These are phyloP conservation scores for Davidsoniella australis DNA, from an alignment of 2,329 filamentous ascomycete genomes.

Conservation along the genomic window DNA sequence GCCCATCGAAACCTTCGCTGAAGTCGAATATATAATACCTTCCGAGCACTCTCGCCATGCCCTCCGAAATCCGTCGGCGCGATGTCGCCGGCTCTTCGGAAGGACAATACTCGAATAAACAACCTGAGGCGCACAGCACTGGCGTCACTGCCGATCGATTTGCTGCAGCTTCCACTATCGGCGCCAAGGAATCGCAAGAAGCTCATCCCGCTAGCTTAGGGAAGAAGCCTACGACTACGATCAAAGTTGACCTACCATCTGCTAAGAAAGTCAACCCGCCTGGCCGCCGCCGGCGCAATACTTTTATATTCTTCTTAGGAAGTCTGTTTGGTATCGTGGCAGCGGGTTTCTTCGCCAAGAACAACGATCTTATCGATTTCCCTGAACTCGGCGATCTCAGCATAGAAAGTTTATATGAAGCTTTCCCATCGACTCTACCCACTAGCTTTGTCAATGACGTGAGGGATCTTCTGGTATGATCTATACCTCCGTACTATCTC, in stretches of 20 bases:
- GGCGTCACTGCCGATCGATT: conserved; percentile 14
- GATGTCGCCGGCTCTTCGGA: not conserved
- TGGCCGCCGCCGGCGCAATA: conserved; percentile 54
- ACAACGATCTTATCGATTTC: conserved; percentile 76
- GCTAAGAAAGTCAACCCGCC: conserved; percentile 1
- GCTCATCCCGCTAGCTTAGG: conserved; percentile 4
- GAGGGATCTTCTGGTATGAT: conserved; percentile 60
- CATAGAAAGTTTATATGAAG: conserved; percentile 74
- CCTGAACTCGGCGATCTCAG: conserved; percentile 54
- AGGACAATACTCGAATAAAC: conserved; percentile 13
- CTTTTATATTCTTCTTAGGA: conserved; percentile 73
- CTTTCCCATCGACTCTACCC: conserved; percentile 54
- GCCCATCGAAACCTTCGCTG: too few species aligned
- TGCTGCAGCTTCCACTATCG: conserved; percentile 26
- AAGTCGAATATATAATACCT: too few species aligned
- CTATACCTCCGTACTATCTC: not conserved
- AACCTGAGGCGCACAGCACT: conserved; percentile 8
- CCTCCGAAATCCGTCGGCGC: conserved; percentile 7
- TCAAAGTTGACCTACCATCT: not conserved
- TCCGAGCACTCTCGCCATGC: conserved; percentile 1
- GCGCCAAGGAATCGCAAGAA: conserved; percentile 4
- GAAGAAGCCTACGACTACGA: not conserved
- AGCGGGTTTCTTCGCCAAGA: conserved; percentile 78
- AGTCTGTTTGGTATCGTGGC: conserved; percentile 79
- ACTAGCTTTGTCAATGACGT: conserved; percentile 74